phyloP scores from a whole-genome alignment of 2,329 filamentous ascomycete genomes.

The Xylaria sp. region DNA sequence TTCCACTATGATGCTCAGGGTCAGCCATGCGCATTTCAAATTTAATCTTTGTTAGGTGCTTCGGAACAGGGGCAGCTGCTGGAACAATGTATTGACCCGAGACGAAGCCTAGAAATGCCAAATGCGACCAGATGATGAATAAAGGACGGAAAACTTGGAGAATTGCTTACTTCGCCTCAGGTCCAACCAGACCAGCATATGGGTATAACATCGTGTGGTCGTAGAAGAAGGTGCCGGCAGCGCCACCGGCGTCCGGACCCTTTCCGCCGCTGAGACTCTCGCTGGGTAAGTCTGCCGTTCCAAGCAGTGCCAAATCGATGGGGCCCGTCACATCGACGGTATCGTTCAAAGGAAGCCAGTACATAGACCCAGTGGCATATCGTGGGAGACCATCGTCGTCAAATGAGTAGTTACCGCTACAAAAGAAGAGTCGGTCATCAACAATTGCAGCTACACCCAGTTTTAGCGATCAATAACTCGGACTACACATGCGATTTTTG shows the following conservation, averaged over 20 bases:
- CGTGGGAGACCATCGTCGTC: constrained; percentile 32
- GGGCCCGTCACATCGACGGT: constrained; percentile 35
- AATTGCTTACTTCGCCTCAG: constrained; percentile 2
- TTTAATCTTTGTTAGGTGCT: background rate
- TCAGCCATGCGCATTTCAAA: background rate
- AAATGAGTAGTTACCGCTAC: constrained; percentile 41
- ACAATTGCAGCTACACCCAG: constrained; percentile 37
- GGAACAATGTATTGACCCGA: background rate
- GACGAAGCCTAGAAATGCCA: background rate
- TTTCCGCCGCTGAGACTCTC: background rate
- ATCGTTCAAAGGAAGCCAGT: constrained; percentile 36
- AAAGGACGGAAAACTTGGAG: background rate
- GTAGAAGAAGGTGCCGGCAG: constrained; percentile 8
- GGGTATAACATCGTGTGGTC: constrained; percentile 6
- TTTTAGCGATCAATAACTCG: constrained; percentile 24
- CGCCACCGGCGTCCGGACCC: background rate
- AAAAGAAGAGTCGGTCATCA: constrained; percentile 39
- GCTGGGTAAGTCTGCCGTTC: constrained; percentile 15
- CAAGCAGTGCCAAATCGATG: constrained; percentile 28
- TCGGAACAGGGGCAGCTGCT: background rate
- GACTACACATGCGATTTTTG: background rate
- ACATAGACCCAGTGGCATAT: constrained; percentile 31
- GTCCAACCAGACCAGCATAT: constrained; percentile 2
- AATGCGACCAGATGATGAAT: background rate
- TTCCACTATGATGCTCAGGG: background rate